phyloP scores from a whole-genome alignment of 345 rosid species.

The Salix koriyanagi region DNA sequence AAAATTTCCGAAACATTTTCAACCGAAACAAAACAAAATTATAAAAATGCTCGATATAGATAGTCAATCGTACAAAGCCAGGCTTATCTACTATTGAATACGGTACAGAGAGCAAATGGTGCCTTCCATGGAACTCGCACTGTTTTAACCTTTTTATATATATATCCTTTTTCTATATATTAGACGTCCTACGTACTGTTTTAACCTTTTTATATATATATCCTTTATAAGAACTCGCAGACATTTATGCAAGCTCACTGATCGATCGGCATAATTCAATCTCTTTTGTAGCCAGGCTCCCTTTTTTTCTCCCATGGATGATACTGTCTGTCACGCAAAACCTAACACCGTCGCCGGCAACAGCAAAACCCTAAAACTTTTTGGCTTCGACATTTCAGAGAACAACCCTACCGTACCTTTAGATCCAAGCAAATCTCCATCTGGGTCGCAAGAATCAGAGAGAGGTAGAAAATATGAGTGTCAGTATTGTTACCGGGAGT shows the following conservation, averaged over 20 bases:
- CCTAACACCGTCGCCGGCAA: constrained; percentile 21
- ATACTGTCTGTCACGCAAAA: constrained; percentile 20
- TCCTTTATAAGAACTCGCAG: not conserved
- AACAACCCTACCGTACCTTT: constrained; percentile 1
- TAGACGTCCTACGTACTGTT: not conserved
- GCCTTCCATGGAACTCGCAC: not conserved
- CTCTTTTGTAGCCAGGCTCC: not conserved
- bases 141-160: not conserved
- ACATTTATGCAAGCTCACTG: not conserved
- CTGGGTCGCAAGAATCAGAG: constrained; percentile 22
- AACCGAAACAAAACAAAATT: too few species aligned
- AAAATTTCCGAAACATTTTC: too few species aligned
- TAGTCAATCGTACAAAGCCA: not conserved
- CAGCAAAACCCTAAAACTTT: constrained; percentile 47
- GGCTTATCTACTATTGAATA: too few species aligned
- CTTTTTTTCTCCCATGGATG: constrained; percentile 22
- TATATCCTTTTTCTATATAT: not conserved
- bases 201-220: not conserved
- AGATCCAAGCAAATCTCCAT: constrained; percentile 9
- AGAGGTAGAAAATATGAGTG: constrained; percentile 21
- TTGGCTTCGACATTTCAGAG: constrained; percentile 56
- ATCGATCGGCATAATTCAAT: not conserved
- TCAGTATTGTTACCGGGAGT: constrained; percentile 24
- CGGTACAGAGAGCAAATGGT: not conserved
- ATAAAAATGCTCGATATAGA: not conserved